These are phyloP conservation scores for Linum lewisii DNA, from an alignment of 345 rosid genomes.

Conservation along the genomic window DNA sequence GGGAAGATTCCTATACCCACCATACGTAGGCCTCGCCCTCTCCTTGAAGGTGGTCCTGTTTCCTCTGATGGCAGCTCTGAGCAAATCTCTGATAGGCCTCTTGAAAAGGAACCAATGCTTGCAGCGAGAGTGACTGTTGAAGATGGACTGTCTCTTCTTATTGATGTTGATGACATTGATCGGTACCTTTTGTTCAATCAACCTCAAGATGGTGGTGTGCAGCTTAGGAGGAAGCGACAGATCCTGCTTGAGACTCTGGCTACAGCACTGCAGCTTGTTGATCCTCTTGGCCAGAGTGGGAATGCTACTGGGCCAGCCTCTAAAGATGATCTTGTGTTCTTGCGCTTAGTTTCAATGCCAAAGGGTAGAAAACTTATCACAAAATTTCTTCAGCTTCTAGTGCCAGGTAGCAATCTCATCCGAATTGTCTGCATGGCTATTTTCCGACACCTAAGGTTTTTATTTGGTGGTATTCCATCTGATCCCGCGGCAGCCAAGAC, in stretches of 20 bases:
- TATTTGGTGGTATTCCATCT: conserved; percentile 71
- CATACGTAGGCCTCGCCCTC: conserved; percentile 57
- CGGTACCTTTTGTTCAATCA: conserved; percentile 56
- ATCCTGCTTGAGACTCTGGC: conserved; percentile 75
- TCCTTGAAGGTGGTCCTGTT: conserved; percentile 59
- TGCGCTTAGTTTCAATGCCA: conserved; percentile 66
- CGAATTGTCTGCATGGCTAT: conserved; percentile 86
- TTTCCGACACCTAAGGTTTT: conserved; percentile 83
- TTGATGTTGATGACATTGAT: conserved; percentile 83
- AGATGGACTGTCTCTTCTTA: conserved; percentile 62
- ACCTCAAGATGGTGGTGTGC: conserved; percentile 78
- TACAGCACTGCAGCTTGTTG: conserved; percentile 80
- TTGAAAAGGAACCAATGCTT: conserved; percentile 91
- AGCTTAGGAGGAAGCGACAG: conserved; percentile 64
- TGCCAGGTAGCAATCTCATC: conserved; percentile 75
- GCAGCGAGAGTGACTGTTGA: conserved; percentile 92
- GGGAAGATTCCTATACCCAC: conserved; percentile 57
- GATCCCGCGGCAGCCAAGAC: conserved; percentile 62
- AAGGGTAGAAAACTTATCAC: conserved; percentile 71
- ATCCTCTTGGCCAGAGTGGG: conserved; percentile 67
- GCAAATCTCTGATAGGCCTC: conserved; percentile 55
- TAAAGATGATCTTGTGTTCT: conserved; percentile 73
- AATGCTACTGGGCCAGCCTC: conserved; percentile 37
- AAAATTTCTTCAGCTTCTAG: conserved; percentile 61
- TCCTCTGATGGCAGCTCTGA: conserved; percentile 50